Percentiles rank a stretch among this genome's conserved stretches.
phyloP scores from a whole-genome alignment of 768 basidiomycete genomes.

The Suillus plorans region DNA sequence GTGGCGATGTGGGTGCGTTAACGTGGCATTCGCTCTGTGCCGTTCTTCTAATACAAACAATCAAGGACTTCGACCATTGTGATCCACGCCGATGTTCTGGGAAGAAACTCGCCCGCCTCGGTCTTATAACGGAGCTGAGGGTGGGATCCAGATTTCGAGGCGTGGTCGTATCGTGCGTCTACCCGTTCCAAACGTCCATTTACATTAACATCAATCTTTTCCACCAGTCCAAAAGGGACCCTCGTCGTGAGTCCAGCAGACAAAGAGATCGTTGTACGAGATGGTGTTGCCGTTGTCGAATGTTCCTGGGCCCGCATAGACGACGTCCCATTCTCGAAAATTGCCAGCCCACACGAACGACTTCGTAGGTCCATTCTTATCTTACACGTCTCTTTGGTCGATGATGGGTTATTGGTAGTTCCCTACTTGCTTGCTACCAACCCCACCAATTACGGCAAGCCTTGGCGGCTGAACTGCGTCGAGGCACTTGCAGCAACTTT shows the following conservation, averaged over 20 bases:
- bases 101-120: slow-evolving; percentile 85
- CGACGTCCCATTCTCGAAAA: slow-evolving; percentile 93
- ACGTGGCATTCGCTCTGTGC: not conserved
- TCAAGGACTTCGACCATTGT: slow-evolving; percentile 95
- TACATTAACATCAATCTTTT: not conserved
- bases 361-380: slow-evolving; percentile 54
- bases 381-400: not conserved
- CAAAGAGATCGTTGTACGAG: slow-evolving; percentile 66
- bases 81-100: slow-evolving; percentile 87
- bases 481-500: slow-evolving; percentile 95
- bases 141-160: slow-evolving; percentile 89
- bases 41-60: not conserved
- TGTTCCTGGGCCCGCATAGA: slow-evolving; percentile 97
- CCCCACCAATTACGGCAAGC: slow-evolving; percentile 97
- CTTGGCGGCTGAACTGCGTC: slow-evolving; percentile 93
- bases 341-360: slow-evolving; percentile 90
- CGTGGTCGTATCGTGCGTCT: slow-evolving; percentile 86
- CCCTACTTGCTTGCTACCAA: slow-evolving; percentile 95
- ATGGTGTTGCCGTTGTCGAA: slow-evolving; percentile 94
- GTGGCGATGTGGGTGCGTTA: slow-evolving; percentile 94
- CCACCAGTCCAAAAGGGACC: slow-evolving; percentile 75
- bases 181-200: not conserved
- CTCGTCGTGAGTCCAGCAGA: slow-evolving; percentile 81
- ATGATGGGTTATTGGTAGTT: slow-evolving; percentile 46
- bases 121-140: slow-evolving; percentile 79